phyloP scores from a whole-genome alignment of 2,329 filamentous ascomycete species.

The Colletotrichum echinochloae region DNA sequence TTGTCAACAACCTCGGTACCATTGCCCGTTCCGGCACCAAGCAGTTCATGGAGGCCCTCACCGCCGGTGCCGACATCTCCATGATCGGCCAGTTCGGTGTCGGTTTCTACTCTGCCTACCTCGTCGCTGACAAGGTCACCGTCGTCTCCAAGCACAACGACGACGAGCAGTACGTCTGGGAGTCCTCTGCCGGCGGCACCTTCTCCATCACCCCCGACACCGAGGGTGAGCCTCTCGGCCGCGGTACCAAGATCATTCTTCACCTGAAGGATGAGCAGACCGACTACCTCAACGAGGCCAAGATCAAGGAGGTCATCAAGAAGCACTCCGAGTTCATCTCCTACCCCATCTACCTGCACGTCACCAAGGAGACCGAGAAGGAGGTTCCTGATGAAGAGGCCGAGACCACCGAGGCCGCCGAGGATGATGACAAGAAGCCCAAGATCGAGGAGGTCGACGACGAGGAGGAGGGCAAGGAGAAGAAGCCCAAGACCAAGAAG shows the following conservation, averaged over 20 bases:
- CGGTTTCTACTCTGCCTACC: conserved; percentile 99
- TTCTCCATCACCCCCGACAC: conserved; percentile 94
- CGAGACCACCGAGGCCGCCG: conserved; percentile 74
- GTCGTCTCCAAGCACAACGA: conserved; percentile 99
- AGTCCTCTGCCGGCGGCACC: conserved; percentile 96
- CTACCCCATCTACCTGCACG: conserved; percentile 99
- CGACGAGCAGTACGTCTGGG: conserved; percentile 99
- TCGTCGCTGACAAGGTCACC: conserved; percentile 95
- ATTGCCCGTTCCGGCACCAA: conserved; percentile 99
- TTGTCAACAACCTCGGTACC: conserved; percentile 99
- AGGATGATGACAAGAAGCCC: conserved; percentile 89
- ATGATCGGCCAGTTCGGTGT: conserved; percentile 99
- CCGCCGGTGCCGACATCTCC: conserved; percentile 98
- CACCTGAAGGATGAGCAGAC: conserved; percentile 99
- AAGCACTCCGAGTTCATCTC: conserved; percentile 99
- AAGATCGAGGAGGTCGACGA: conserved; percentile 94
- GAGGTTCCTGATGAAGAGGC: conserved; percentile 98
- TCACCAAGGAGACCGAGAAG: conserved; percentile 98
- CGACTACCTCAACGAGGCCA: conserved; percentile 98
- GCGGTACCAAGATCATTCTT: conserved; percentile 97
- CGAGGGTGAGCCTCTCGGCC: conserved; percentile 89
- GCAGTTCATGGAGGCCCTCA: conserved; percentile 99
- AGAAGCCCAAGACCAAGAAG: conserved; percentile 99
- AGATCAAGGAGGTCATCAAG: conserved; percentile 99
- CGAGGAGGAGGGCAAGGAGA: conserved; percentile 86